Evolutionary conservation across 2,329 filamentous ascomycete species (phyloP), one percentile per base, ranked within the genome.

Genomic region (Xylariales sp.): DNA sequence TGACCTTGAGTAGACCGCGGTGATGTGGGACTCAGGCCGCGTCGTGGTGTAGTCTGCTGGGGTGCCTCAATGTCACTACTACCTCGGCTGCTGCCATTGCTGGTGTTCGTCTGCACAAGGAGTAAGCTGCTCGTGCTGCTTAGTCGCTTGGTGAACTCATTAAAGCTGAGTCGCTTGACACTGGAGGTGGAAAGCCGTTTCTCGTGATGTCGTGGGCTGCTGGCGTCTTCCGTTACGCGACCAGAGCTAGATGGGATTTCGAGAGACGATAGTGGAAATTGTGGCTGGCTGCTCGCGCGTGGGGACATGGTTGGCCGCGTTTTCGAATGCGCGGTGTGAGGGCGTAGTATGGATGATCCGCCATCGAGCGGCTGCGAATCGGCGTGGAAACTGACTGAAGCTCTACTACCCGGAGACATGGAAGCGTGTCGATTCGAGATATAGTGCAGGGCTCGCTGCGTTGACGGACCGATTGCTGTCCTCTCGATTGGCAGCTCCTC

Each of bases 41-140:
- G 56, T 34, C 56, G 54, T 22, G 53, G 53, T 45, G 62, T 56
- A 51, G 65, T 53, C 48, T 59, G 52, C 45, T 67, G 64, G 46
- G 51, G 22, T 37, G 45, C 38, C 15, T 74, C 69, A 44, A 62
- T 51, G 45, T 75, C 72, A 52, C 61, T 66, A 56, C 70, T 73
- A 42, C 64, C 62, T 40, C 68, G 61, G 55, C 68, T 73, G 61
- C 71, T 76, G 47, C 61, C 60, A 44, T 60, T 61, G 46, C 68
- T 70, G 45, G 66, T 64, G 55, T 79, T 79, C 46, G 74, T 74
- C 62, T 80, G 75, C 42, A 79, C 68, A 33, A 81, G 65, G 40
- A 82, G 64, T 54, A 80, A 61, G 57, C 73, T 80, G 55, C 74
- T 80, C 38, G 76, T 80, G 56, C 73, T 80, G 51, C 76, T 81